A percentile compares a stretch with the other conserved stretches of the same genome.
phyloP scores from a whole-genome alignment of 2,329 filamentous ascomycete species.

The Geosmithia flava region DNA sequence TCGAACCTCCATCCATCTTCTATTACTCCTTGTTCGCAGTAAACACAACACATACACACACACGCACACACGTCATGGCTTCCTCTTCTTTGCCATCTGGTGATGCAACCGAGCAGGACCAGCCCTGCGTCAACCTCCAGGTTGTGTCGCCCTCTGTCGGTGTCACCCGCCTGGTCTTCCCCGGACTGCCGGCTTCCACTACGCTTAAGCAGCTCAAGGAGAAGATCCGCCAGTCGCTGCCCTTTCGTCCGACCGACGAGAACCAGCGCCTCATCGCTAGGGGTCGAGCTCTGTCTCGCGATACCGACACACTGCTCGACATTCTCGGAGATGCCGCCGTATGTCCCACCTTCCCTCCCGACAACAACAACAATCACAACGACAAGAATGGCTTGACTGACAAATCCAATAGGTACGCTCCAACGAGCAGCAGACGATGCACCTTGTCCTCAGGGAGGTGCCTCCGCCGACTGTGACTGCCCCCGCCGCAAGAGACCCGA shows the following conservation, averaged over 20 bases:
- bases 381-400: background rate
- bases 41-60: background rate
- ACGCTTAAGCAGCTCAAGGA: slow-evolving; percentile 46
- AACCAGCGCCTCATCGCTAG: slow-evolving; percentile 49
- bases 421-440: slow-evolving; percentile 36
- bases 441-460: slow-evolving; percentile 35
- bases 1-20: background rate
- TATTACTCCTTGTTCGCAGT: background rate
- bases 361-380: slow-evolving; percentile 1
- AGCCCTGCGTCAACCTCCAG: slow-evolving; percentile 39
- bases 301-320: slow-evolving; percentile 41
- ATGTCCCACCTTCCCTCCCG: slow-evolving; percentile 9
- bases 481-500: slow-evolving; percentile 14
- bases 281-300: slow-evolving; percentile 41
- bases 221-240: slow-evolving; percentile 39
- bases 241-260: slow-evolving; percentile 36
- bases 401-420: slow-evolving; percentile 22
- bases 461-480: slow-evolving; percentile 8
- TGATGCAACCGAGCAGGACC: slow-evolving; percentile 6
- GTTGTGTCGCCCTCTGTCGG: slow-evolving; percentile 46
- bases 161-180: slow-evolving; percentile 36
- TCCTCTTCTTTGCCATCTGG: slow-evolving; percentile 6
- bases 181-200: slow-evolving; percentile 32
- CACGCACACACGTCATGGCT: slow-evolving; percentile 1
- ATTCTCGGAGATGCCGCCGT: slow-evolving; percentile 44